Evolutionary conservation across 106 monocot species (phyloP).

Genomic region (Alisma plantagoaquatica): DNA sequence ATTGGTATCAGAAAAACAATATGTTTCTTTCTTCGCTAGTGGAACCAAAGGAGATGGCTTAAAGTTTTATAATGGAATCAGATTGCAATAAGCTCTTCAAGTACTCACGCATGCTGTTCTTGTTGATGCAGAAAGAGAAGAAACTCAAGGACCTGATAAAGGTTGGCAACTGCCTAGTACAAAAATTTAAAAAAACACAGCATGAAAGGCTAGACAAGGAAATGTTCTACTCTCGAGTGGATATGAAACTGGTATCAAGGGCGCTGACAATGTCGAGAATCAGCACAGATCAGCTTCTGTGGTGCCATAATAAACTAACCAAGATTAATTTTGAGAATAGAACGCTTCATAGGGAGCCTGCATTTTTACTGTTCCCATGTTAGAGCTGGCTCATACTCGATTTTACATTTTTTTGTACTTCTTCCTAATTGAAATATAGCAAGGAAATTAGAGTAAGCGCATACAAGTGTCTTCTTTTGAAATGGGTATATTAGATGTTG

Average conservation of each 20-base stretch:
- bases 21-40: no score
- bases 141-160: slow-evolving; percentile 57
- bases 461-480: no score
- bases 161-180: slow-evolving; percentile 47
- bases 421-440: no score
- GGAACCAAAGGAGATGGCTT: no score
- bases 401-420: no score
- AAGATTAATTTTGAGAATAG: slow-evolving; percentile 39
- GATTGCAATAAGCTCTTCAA: no score
- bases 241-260: slow-evolving; percentile 61
- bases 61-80: no score
- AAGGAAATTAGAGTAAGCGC: no score
- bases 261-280: slow-evolving; percentile 57
- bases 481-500: no score
- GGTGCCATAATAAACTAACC: slow-evolving; percentile 73
- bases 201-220: slow-evolving; percentile 45
- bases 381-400: no score
- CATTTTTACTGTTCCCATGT: slow-evolving; percentile 82
- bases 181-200: slow-evolving; percentile 58
- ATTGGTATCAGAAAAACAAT: no score
- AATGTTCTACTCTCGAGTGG: slow-evolving; percentile 66
- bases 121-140: slow-evolving; percentile 75
- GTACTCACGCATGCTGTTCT: no score
- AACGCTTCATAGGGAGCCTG: slow-evolving; percentile 52
- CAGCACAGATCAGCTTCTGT: slow-evolving; percentile 66